Evolutionary conservation across 140 eudicot genomes (phyloP).

Genomic region (Anethum foeniculum): DNA sequence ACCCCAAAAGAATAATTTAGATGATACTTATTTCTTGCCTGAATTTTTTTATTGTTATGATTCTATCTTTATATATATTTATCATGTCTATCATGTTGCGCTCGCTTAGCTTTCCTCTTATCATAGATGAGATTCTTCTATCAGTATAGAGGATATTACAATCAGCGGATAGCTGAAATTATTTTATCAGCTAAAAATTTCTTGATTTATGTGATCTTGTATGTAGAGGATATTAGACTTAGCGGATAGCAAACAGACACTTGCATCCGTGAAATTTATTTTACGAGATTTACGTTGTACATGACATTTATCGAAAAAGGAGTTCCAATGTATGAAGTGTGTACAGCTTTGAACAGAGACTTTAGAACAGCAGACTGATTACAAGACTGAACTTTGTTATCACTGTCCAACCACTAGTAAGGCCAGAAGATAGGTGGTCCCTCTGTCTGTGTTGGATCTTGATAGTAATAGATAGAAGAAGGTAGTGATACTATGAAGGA

Average conservation of each 20-base stretch:
- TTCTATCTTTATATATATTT: neutral
- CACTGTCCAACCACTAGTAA: neutral
- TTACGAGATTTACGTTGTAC: neutral
- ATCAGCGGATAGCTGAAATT: neutral
- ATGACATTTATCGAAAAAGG: neutral
- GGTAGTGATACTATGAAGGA: neutral
- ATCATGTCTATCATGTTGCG: neutral
- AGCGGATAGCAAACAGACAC: neutral
- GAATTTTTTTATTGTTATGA: neutral
- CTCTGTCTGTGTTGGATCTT: neutral
- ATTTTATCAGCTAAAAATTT: neutral
- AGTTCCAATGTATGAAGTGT: neutral
- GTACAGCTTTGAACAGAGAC: neutral
- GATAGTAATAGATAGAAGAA: neutral
- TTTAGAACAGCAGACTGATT: neutral
- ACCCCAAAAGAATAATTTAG: conserved; percentile 21
- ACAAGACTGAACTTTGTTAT: neutral
- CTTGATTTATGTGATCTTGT: conserved; percentile 24
- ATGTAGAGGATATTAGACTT: conserved; percentile 5
- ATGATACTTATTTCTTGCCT: conserved; percentile 8
- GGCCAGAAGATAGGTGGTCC: neutral
- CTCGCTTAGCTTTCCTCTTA: neutral
- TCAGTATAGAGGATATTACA: neutral
- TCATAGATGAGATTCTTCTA: neutral
- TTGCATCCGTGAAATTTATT: neutral